Evolutionary conservation across 371 early-diverging fungal genomes (phyloP).

Genomic region (Mortierella sp.): DNA sequence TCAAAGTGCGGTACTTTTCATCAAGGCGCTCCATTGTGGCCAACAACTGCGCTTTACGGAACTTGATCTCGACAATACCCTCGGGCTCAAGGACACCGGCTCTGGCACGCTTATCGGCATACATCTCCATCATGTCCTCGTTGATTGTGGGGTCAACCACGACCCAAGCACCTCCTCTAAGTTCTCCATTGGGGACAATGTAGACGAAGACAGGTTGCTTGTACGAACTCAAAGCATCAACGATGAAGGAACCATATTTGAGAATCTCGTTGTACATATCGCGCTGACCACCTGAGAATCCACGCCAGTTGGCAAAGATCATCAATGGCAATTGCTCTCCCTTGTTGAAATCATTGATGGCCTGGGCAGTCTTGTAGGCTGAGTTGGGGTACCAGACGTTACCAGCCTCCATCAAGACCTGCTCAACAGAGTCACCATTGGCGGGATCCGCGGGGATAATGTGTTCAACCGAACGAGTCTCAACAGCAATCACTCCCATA

Average conservation of each 20-base stretch:
- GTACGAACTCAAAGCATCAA: constrained; percentile 95
- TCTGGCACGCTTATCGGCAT: constrained; percentile 91
- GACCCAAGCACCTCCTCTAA: constrained; percentile 99
- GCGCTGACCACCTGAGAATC: constrained; percentile 98
- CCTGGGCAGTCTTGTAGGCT: constrained; percentile 98
- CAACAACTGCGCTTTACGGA: constrained; percentile 91
- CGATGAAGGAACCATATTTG: constrained; percentile 98
- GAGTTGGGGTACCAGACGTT: constrained; percentile 99
- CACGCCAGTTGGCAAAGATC: constrained; percentile 99
- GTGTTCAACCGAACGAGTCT: constrained; percentile 92
- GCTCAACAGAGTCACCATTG: constrained; percentile 89
- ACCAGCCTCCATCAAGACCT: constrained; percentile 93
- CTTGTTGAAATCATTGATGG: constrained; percentile 98
- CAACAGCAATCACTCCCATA: constrained; percentile 98
- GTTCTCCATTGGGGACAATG: constrained; percentile 93
- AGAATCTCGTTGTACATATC: constrained; percentile 99
- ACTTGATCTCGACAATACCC: constrained; percentile 99
- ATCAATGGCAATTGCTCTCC: constrained; percentile 98
- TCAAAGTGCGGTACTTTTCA: constrained; percentile 78
- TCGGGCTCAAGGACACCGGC: constrained; percentile 99
- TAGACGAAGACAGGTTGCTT: constrained; percentile 99
- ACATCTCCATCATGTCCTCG: constrained; percentile 98
- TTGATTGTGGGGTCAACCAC: constrained; percentile 99
- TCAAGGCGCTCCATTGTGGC: constrained; percentile 95
- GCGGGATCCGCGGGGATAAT: constrained; percentile 97